These are phyloP conservation scores for Rhypophila decipiens DNA, from an alignment of 495 filamentous ascomycete species.

Conservation along the genomic window DNA sequence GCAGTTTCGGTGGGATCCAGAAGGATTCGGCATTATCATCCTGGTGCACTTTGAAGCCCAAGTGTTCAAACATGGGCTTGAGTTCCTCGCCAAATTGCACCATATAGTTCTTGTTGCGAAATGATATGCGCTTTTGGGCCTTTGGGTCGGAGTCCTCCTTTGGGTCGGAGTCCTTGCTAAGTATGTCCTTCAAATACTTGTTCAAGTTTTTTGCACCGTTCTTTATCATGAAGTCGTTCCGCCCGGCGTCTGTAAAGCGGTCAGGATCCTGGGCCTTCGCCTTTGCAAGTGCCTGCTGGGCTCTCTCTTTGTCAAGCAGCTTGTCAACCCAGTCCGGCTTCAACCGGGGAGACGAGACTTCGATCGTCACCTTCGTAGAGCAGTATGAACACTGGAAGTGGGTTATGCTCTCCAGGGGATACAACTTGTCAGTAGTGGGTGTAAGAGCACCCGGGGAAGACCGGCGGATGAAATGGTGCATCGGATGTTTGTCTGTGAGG, in stretches of 20 bases:
- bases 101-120: slow-evolving; percentile 65
- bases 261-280: slow-evolving; percentile 52
- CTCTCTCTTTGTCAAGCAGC: slow-evolving; percentile 49
- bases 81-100: slow-evolving; percentile 62
- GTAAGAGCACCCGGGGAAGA: not conserved
- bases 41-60: slow-evolving; percentile 49
- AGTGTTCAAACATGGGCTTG: slow-evolving; percentile 52
- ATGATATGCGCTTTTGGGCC: slow-evolving; percentile 50
- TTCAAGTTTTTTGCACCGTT: too few species aligned
- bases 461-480: slow-evolving; percentile 23
- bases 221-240: too few species aligned
- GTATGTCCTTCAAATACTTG: slow-evolving; percentile 56
- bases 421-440: slow-evolving; percentile 13
- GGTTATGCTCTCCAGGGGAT: slow-evolving; percentile 16
- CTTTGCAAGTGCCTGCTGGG: slow-evolving; percentile 46
- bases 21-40: slow-evolving; percentile 16
- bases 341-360: slow-evolving; percentile 49
- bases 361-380: slow-evolving; percentile 25
- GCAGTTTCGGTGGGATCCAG: slow-evolving; percentile 20
- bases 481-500: not conserved
- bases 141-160: too few species aligned
- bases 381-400: slow-evolving; percentile 55
- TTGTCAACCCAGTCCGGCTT: slow-evolving; percentile 40
- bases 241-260: slow-evolving; percentile 47
- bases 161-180: slow-evolving; percentile 42